Evolutionary conservation across 2,329 filamentous ascomycete species (phyloP), one percentile per base, ranked within the genome.

Genomic region (Elsinoe perseae): DNA sequence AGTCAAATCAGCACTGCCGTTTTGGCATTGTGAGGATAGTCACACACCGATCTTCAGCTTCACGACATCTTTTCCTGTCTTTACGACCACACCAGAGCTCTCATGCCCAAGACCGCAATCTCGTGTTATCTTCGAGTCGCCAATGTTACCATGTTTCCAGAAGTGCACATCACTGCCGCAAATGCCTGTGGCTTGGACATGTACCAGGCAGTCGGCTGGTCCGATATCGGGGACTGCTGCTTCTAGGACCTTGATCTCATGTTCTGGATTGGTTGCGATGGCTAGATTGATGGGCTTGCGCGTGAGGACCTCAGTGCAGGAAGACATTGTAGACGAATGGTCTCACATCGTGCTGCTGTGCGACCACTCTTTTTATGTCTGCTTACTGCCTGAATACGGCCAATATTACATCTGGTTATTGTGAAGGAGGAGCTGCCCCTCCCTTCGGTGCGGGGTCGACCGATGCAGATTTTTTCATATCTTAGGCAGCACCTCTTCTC

Each of bases 131-230:
- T 80, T 74, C 2, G 85, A 73, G 1, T 76, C 73, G 1, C 83
- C 83, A 64, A 86, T 86, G 8, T 75, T 70, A n/a, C 83, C 83
- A 0, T 75, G 72, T 62, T 82, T 82, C 83, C 83, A 86, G 62
- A 85, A 83, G 65, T 86, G 83, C 59, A 86, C 78, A 62, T 86
- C 83, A 58, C 85, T 89, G 57, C 88, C 88, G 74, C 88, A 93
- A 71, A 93, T 91, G 64, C 88, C 88, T 1, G 88, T 93, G 75
- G 86, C 91, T 73, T 85, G 85, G 62, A 91, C 77, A 65, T 85
- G 82, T 56, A 93, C 83, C 63, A 91, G 59, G 54, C 65, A 66
- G 21, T 68, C 66, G 23, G 64, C 56, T 10, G 64, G 60, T 7
- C 61, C 62, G 1, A 64, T 66, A 21, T 60, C 57, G 2, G 66